phyloP scores from a whole-genome alignment of 2,329 filamentous ascomycete genomes.

The Monosporascus sp. region DNA sequence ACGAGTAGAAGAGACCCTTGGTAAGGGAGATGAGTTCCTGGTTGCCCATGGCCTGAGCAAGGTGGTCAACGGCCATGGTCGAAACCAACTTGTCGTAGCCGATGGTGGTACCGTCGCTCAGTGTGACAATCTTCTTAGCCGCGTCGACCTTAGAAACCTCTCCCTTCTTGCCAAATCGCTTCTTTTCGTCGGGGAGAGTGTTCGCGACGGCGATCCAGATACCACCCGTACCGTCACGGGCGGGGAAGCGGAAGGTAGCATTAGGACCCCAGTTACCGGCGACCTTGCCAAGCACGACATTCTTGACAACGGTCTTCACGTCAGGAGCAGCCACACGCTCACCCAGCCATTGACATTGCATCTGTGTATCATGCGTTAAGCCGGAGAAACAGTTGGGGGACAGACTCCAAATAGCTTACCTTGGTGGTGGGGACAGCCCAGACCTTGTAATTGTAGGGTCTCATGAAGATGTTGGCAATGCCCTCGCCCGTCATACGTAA shows the following conservation, averaged over 20 bases:
- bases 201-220: slow-evolving; percentile 98
- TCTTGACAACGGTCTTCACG: slow-evolving; percentile 87
- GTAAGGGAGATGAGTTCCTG: slow-evolving; percentile 74
- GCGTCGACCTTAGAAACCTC: slow-evolving; percentile 84
- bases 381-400: no score
- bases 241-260: slow-evolving; percentile 96
- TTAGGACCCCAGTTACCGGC: slow-evolving; percentile 98
- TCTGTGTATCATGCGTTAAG: slow-evolving; percentile 47
- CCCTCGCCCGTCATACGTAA: slow-evolving; percentile 84
- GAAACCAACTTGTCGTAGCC: slow-evolving; percentile 89
- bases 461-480: slow-evolving; percentile 94
- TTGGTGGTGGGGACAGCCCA: slow-evolving; percentile 98
- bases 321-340: slow-evolving; percentile 97
- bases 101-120: slow-evolving; percentile 81
- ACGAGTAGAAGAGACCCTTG: slow-evolving; percentile 94
- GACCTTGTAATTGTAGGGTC: slow-evolving; percentile 99
- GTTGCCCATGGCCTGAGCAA: slow-evolving; percentile 84
- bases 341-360: slow-evolving; percentile 98
- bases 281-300: slow-evolving; percentile 92
- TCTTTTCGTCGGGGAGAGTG: slow-evolving; percentile 88
- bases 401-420: slow-evolving; percentile 44
- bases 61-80: slow-evolving; percentile 91
- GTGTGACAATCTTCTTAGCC: slow-evolving; percentile 72
- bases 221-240: slow-evolving; percentile 89
- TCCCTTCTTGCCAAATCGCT: slow-evolving; percentile 78